Percentiles rank a stretch among this genome's conserved stretches.
Conservation (phyloP, 129 eudicot genomes). For the Flaveria sonorensis region DNA sequence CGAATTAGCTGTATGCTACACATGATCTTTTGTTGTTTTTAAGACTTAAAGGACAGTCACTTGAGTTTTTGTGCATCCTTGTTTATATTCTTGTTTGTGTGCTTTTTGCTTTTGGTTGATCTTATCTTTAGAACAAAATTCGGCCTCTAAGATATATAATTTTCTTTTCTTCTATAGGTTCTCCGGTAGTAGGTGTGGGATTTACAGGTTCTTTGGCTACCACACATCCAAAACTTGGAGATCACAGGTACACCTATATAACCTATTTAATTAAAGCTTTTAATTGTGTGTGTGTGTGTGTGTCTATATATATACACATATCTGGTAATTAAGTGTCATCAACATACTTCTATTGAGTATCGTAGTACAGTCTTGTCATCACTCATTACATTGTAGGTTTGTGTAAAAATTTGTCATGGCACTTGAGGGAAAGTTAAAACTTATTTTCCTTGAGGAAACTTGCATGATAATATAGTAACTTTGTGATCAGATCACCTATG, state of each 20-base stretch:
- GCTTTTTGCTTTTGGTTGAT: constrained; percentile 13
- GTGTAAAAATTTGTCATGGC: not conserved
- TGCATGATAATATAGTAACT: not conserved
- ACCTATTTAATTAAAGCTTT: not conserved
- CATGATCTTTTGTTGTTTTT: constrained; percentile 2
- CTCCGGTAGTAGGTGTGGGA: constrained; percentile 80
- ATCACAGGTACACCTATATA: constrained; percentile 60
- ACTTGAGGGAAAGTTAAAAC: not conserved
- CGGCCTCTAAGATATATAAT: not conserved
- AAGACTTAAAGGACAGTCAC: constrained; percentile 4
- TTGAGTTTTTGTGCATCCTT: not conserved
- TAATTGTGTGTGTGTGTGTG: not conserved
- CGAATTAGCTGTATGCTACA: constrained; percentile 16
- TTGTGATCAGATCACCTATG: not conserved
- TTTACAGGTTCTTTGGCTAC: constrained; percentile 85
- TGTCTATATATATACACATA: not conserved
- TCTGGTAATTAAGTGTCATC: not conserved
- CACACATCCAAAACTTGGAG: constrained; percentile 77
- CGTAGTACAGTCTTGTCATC: not conserved
- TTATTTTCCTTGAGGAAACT: not conserved
- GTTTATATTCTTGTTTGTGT: constrained; percentile 2
- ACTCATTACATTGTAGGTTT: not conserved
- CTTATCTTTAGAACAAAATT: constrained; percentile 13
- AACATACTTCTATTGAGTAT: not conserved
- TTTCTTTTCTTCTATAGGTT: constrained; percentile 46